phyloP scores from a whole-genome alignment of 139 green algal species.

The Klebsormidium nitens region DNA sequence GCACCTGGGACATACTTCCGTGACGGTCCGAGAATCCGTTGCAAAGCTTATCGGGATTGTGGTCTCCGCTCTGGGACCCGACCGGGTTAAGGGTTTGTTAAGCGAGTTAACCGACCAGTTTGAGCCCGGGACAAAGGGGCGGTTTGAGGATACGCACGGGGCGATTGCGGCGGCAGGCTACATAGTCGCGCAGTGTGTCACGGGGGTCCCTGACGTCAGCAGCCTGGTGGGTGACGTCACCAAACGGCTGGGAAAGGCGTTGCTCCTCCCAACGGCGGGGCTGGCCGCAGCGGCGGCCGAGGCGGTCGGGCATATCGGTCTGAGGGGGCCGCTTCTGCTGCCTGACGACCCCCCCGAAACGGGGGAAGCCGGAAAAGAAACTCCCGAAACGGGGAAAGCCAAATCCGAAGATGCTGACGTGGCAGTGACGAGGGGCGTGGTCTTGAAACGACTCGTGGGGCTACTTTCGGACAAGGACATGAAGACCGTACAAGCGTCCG shows the following conservation, averaged over 20 bases:
- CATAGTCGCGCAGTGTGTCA: constrained; percentile 49
- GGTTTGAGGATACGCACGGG: constrained; percentile 48
- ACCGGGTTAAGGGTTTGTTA: too few species aligned
- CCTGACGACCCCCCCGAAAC: too few species aligned
- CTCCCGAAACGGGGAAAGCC: too few species aligned
- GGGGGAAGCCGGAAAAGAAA: too few species aligned
- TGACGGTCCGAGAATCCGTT: constrained; percentile 41
- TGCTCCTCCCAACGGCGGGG: background rate
- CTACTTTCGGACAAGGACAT: constrained; percentile 32
- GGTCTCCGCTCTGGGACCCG: constrained; percentile 7
- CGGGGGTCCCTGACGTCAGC: too few species aligned
- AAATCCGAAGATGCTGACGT: too few species aligned
- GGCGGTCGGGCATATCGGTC: constrained; percentile 41
- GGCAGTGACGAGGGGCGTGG: background rate
- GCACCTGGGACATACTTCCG: constrained; percentile 53
- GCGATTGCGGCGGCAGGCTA: constrained; percentile 47
- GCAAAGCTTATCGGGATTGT: constrained; percentile 58
- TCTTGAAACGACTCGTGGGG: constrained; percentile 8
- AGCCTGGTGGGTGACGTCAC: too few species aligned
- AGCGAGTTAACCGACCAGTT: too few species aligned
- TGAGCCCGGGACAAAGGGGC: background rate
- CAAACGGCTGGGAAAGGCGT: too few species aligned
- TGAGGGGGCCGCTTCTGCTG: constrained; percentile 29
- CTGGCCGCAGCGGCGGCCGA: constrained; percentile 39
- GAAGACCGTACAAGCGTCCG: constrained; percentile 29